Conservation (phyloP, 306 rosid species). For the Cucumis cinereus region DNA sequence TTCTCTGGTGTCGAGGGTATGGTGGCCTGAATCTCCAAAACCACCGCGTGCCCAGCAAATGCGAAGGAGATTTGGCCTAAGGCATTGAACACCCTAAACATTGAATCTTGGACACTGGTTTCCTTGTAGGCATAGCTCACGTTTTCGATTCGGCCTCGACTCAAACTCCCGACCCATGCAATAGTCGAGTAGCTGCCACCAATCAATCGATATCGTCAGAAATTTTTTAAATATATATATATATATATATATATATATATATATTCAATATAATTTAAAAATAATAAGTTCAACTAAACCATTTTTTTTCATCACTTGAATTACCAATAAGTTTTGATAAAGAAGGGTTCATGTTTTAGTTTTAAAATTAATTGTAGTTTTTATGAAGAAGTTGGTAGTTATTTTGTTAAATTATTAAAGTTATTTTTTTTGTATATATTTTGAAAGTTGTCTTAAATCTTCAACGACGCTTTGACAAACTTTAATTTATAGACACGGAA, state of each 20-base stretch:
- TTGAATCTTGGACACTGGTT: slow-evolving; percentile 37
- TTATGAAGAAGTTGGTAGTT: background rate
- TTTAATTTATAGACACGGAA: no score
- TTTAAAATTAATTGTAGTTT: background rate
- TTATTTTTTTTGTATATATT: no score
- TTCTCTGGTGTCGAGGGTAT: slow-evolving; percentile 79
- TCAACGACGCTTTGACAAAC: no score
- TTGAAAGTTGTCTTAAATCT: no score
- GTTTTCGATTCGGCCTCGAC: slow-evolving; percentile 39
- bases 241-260: no score
- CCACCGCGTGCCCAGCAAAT: slow-evolving; percentile 92
- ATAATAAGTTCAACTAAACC: no score
- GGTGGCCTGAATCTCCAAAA: slow-evolving; percentile 89
- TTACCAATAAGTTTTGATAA: no score
- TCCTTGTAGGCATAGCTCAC: slow-evolving; percentile 71
- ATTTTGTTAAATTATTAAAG: no score
- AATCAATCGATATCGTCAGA: background rate
- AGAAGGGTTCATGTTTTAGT: no score
- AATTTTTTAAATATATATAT: no score
- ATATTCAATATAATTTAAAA: no score
- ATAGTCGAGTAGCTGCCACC: slow-evolving; percentile 78
- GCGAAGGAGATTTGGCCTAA: slow-evolving; percentile 83
- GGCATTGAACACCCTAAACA: slow-evolving; percentile 72
- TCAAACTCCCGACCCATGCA: slow-evolving; percentile 75
- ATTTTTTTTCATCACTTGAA: no score